Percentiles rank a stretch among this genome's conserved stretches.
Conservation (phyloP, 2,329 filamentous ascomycete genomes). For the Thielaviopsis ethacetica region DNA sequence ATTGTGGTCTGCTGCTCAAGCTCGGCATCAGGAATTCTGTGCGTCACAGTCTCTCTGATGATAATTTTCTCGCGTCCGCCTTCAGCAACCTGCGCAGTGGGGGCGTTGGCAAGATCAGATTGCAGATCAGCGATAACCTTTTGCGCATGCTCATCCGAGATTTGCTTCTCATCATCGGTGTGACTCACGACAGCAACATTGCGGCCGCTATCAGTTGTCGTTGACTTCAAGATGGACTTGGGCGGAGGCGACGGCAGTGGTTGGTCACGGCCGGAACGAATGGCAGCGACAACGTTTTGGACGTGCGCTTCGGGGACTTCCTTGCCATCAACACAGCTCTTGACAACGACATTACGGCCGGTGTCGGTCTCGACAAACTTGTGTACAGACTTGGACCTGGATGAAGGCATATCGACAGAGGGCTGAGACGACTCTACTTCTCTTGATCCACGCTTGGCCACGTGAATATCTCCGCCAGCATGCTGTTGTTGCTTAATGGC, state of each 20-base stretch:
- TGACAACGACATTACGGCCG: neutral
- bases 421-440: neutral
- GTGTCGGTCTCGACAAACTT: neutral
- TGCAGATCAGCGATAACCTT: neutral
- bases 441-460: neutral
- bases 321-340: neutral
- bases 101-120: neutral
- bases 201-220: neutral
- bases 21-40: neutral
- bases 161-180: neutral
- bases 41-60: neutral
- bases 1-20: neutral
- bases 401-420: neutral
- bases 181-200: neutral
- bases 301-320: neutral
- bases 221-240: neutral
- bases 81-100: neutral
- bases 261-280: neutral
- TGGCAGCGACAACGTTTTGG: neutral
- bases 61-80: neutral
- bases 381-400: neutral
- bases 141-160: neutral
- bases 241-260: neutral
- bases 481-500: neutral
- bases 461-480: neutral